A percentile compares a stretch with the other conserved stretches of the same genome.
phyloP scores from a whole-genome alignment of 2,329 filamentous ascomycete genomes.

The Stemphylium vesicarium region DNA sequence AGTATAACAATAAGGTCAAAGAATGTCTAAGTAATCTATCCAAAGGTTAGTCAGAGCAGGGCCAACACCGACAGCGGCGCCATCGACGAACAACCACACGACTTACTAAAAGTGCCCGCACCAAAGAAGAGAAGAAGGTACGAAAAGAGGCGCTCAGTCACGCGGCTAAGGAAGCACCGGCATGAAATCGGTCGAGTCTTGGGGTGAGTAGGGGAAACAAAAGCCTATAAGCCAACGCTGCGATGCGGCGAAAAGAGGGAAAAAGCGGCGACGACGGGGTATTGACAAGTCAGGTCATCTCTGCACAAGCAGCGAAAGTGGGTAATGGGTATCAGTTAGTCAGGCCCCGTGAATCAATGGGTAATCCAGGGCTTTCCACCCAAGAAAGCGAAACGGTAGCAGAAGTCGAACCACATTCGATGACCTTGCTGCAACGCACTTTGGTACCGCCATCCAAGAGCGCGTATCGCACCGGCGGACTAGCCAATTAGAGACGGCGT shows the following conservation, averaged over 20 bases:
- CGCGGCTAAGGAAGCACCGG: constrained; percentile 49
- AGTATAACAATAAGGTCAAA: constrained; percentile 31
- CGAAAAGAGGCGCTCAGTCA: constrained; percentile 31
- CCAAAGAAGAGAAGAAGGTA: constrained; percentile 43
- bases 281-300: constrained; percentile 35
- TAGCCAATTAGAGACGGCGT: constrained; percentile 35
- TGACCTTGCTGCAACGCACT: constrained; percentile 41
- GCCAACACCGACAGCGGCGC: neutral
- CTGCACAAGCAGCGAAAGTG: constrained; percentile 25
- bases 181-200: constrained; percentile 45
- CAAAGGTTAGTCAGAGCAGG: constrained; percentile 22
- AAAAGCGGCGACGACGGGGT: constrained; percentile 14
- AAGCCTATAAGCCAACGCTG: constrained; percentile 46
- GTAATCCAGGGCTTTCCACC: constrained; percentile 11
- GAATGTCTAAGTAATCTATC: constrained; percentile 42
- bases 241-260: constrained; percentile 21
- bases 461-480: constrained; percentile 39
- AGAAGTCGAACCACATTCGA: constrained; percentile 45
- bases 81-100: neutral
- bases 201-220: constrained; percentile 43
- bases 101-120: constrained; percentile 50
- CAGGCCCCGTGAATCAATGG: constrained; percentile 3
- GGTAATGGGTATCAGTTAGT: constrained; percentile 29
- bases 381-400: constrained; percentile 38
- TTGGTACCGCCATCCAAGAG: constrained; percentile 31